Conservation (phyloP, 2,329 filamentous ascomycete species). For the Xylariaceae sp. region DNA sequence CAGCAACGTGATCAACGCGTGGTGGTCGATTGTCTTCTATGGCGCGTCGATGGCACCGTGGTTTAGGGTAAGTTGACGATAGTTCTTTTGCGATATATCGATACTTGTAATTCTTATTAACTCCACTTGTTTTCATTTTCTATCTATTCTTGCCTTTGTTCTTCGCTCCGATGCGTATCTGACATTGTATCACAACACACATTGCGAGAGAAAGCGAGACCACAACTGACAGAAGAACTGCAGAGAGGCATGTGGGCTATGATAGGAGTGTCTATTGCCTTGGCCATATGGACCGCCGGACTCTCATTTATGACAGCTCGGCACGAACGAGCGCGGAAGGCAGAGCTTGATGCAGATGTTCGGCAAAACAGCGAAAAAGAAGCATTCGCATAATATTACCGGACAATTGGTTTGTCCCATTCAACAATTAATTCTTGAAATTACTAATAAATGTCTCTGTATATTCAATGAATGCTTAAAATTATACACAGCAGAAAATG, state of each 20-base stretch:
- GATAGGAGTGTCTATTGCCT: constrained; percentile 66
- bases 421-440: not conserved
- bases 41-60: constrained; percentile 69
- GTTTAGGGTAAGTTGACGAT: constrained; percentile 62
- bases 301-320: constrained; percentile 54
- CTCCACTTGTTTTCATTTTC: no score
- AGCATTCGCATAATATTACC: not conserved
- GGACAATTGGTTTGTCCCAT: not conserved
- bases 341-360: constrained; percentile 19
- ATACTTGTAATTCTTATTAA: no score
- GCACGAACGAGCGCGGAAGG: constrained; percentile 42
- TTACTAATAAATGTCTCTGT: no score
- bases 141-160: no score
- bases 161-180: no score
- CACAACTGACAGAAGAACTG: not conserved
- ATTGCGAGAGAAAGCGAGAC: not conserved
- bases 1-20: constrained; percentile 72
- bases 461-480: no score
- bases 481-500: no score
- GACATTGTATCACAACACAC: no score
- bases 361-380: not conserved
- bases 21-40: constrained; percentile 77
- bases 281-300: constrained; percentile 64
- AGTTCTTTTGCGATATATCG: no score
- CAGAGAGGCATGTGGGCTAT: constrained; percentile 75